Evolutionary conservation across 768 basidiomycete species (phyloP).

Genomic region (Fibroporia radiculosa): DNA sequence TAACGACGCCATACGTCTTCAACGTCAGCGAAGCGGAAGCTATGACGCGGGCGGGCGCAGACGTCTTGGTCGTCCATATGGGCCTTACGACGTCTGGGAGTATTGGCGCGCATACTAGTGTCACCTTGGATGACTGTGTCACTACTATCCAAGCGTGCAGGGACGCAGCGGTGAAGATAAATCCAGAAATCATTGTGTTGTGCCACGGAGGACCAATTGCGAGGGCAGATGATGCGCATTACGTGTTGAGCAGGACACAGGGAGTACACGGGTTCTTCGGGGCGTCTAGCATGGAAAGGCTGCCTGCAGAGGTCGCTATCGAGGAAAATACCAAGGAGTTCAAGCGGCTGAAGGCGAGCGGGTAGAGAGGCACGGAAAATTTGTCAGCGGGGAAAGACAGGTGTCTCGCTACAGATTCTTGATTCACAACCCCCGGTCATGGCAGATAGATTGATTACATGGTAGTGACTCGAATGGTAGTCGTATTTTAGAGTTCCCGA

Average conservation of each 20-base stretch:
- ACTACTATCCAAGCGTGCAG: conserved; percentile 12
- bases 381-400: too few relatives aligned
- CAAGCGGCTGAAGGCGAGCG: conserved; percentile 7
- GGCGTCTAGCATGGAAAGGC: conserved; percentile 14
- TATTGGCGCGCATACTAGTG: conserved; percentile 13
- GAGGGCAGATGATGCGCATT: conserved; percentile 11
- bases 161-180: conserved; percentile 12
- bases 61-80: conserved; percentile 16
- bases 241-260: conserved; percentile 10
- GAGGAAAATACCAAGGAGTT: conserved; percentile 13
- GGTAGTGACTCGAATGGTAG: too few relatives aligned
- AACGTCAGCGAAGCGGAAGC: conserved; percentile 8
- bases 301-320: conserved; percentile 12
- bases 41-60: conserved; percentile 14
- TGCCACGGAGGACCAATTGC: conserved; percentile 15
- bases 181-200: conserved; percentile 11
- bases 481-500: too few relatives aligned
- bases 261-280: conserved; percentile 16
- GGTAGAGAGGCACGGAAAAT: too few relatives aligned
- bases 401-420: too few relatives aligned
- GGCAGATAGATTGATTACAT: too few relatives aligned
- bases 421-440: too few relatives aligned
- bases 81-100: conserved; percentile 15
- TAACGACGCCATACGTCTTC: conserved; percentile 16
- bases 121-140: conserved; percentile 15